phyloP scores from a whole-genome alignment of 139 green algal genomes.

The Chlamydomonas schloesseri region DNA sequence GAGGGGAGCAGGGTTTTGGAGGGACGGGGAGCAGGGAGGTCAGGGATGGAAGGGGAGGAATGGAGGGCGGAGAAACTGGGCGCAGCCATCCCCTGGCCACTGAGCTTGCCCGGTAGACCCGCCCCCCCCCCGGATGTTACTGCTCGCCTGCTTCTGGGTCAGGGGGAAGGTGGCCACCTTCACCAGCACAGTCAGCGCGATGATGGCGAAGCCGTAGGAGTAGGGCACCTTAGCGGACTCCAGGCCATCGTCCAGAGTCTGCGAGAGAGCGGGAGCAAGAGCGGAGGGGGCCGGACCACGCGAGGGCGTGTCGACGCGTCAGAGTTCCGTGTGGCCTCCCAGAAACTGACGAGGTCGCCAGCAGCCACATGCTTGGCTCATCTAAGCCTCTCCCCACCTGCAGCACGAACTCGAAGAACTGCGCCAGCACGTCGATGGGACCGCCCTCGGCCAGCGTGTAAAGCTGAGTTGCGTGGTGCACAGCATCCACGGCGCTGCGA shows the following conservation, averaged over 20 bases:
- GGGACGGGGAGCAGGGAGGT: too few relatives aligned
- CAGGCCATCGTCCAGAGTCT: constrained; percentile 85
- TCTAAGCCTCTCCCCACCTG: constrained; percentile 63
- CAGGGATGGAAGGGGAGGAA: too few relatives aligned
- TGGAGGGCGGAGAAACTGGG: too few relatives aligned
- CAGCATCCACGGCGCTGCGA: constrained; percentile 19
- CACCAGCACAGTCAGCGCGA: constrained; percentile 77
- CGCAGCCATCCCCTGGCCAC: too few relatives aligned
- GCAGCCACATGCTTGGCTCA: too few relatives aligned
- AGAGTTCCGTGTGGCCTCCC: too few relatives aligned
- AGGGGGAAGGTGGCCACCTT: constrained; percentile 96
- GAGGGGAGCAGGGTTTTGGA: not conserved
- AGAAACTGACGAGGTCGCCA: not conserved
- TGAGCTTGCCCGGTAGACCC: too few relatives aligned
- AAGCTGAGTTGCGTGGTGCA: constrained; percentile 43
- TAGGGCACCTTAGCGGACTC: constrained; percentile 86
- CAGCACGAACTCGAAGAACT: constrained; percentile 79
- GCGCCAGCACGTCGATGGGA: constrained; percentile 77
- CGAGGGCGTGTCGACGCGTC: too few relatives aligned
- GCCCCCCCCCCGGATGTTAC: not conserved
- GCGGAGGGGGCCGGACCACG: too few relatives aligned
- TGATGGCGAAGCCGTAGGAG: constrained; percentile 83
- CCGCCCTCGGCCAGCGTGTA: constrained; percentile 65
- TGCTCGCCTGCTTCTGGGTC: constrained; percentile 92
- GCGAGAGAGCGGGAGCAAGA: too few relatives aligned